phyloP scores from a whole-genome alignment of 306 rosid species.

The Vachellia pachyceras region DNA sequence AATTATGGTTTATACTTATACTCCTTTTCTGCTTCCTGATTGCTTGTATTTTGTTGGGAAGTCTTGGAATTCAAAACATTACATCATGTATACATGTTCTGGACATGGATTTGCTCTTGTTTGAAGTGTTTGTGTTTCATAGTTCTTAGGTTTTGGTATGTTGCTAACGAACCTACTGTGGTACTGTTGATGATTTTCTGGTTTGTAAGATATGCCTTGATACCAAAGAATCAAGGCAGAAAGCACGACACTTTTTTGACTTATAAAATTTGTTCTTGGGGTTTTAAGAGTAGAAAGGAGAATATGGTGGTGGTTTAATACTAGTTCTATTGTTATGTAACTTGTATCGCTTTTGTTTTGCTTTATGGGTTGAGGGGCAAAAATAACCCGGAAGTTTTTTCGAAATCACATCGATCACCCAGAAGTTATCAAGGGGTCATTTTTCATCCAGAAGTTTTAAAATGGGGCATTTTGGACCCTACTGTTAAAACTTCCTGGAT shows the following conservation, averaged over 20 bases:
- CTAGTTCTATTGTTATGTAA: background rate
- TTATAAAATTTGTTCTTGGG: background rate
- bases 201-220: background rate
- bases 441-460: no score
- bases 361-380: no score
- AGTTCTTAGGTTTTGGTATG: background rate
- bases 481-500: no score
- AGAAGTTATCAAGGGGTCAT: no score
- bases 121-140: background rate
- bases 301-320: background rate
- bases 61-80: background rate
- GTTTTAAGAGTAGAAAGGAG: background rate
- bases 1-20: conserved; percentile 36
- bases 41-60: conserved; percentile 12
- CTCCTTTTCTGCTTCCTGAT: conserved; percentile 15
- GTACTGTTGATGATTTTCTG: background rate
- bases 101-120: background rate
- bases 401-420: no score
- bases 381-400: no score
- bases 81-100: background rate
- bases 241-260: no score
- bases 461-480: no score
- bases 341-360: background rate
- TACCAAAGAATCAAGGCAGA: background rate
- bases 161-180: background rate